A percentile compares a stretch with the other conserved stretches of the same genome.
phyloP scores from a whole-genome alignment of 2,329 filamentous ascomycete genomes.

The Chalaropsis thielavioides region DNA sequence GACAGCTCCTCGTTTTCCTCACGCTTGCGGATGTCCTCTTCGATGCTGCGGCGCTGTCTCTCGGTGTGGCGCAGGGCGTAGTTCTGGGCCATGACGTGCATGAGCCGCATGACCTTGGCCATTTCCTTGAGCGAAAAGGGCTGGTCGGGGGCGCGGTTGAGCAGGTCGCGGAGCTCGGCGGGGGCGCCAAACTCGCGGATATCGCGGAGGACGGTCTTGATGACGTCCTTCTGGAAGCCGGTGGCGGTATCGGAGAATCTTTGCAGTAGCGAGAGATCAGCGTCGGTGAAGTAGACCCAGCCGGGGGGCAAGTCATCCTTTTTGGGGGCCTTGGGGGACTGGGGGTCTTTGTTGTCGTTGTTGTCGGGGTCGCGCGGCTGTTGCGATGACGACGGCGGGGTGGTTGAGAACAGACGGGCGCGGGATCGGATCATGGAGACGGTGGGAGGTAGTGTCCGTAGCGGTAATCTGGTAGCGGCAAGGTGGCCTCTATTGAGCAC shows the following conservation, averaged over 20 bases:
- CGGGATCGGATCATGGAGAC: conserved; percentile 21
- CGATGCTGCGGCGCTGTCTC: conserved; percentile 3
- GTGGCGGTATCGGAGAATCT: conserved; percentile 49
- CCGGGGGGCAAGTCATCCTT: conserved; percentile 27
- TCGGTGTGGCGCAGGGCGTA: conserved; percentile 20
- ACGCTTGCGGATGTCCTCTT: conserved; percentile 16
- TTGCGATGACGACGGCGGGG: conserved; percentile 21
- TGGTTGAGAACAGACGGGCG: conserved; percentile 28
- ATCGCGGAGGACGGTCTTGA: conserved; percentile 45
- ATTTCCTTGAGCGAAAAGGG: conserved; percentile 32
- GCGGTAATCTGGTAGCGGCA: conserved; percentile 1
- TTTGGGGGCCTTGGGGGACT: background rate
- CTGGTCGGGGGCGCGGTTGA: conserved; percentile 43
- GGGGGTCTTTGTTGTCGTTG: conserved; percentile 23
- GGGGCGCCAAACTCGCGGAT: conserved; percentile 59
- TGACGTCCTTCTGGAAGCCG: conserved; percentile 41
- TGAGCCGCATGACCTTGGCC: conserved; percentile 44
- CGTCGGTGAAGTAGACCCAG: conserved; percentile 33
- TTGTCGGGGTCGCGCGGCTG: conserved; percentile 26
- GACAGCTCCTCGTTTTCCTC: conserved; percentile 17
- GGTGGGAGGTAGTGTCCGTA: conserved; percentile 18
- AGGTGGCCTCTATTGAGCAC: background rate
- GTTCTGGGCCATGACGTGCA: conserved; percentile 39
- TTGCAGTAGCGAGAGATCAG: conserved; percentile 39
- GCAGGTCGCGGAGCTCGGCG: conserved; percentile 45